Conservation (phyloP, 179 eudicot species). For the Heliamphora pulchella region DNA sequence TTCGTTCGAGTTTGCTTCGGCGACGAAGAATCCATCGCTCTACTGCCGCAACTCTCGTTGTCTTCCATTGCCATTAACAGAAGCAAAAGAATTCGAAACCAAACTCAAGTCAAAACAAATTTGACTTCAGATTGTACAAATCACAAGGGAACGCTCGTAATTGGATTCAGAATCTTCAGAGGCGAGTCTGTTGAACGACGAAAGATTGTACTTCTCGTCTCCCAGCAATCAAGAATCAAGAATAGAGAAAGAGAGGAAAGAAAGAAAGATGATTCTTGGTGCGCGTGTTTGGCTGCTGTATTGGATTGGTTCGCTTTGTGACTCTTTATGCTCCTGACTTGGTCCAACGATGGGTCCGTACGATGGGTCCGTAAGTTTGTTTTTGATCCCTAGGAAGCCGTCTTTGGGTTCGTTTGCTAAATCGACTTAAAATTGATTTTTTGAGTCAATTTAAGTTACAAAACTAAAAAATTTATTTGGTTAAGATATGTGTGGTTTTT, state of each 20-base stretch:
- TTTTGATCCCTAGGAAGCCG: not conserved
- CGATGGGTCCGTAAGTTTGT: not conserved
- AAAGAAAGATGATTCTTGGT: not conserved
- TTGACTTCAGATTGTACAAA: not conserved
- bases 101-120: not conserved
- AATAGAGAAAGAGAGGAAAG: not conserved
- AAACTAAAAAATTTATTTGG: too few relatives aligned
- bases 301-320: not conserved
- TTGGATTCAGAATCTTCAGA: slow-evolving; percentile 5
- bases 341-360: not conserved
- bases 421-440: too few relatives aligned
- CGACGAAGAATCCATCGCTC: slow-evolving; percentile 23
- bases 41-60: slow-evolving; percentile 33
- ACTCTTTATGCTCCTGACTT: not conserved
- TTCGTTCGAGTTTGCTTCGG: slow-evolving; percentile 14
- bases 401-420: too few relatives aligned
- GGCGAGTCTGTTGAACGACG: not conserved
- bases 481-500: too few relatives aligned
- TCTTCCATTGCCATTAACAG: slow-evolving; percentile 29
- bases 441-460: too few relatives aligned
- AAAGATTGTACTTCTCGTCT: not conserved
- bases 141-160: too few relatives aligned
- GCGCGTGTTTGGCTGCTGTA: not conserved
- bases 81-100: not conserved
- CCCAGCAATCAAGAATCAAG: not conserved